These are phyloP conservation scores for Xylaria sp. DNA, from an alignment of 2,329 filamentous ascomycete genomes.

Conservation along the genomic window DNA sequence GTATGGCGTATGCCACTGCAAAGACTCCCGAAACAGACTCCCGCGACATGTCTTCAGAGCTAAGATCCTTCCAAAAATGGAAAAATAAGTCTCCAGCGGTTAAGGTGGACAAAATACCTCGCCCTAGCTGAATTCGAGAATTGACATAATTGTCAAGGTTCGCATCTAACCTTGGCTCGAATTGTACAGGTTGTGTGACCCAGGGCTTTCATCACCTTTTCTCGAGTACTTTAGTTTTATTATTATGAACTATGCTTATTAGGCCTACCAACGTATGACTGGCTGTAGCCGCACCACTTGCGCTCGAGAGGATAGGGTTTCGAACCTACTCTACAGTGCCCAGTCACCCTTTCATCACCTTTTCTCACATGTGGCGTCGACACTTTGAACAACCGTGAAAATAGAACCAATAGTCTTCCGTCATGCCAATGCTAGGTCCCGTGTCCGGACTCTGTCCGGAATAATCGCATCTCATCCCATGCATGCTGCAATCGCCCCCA, in stretches of 20 bases:
- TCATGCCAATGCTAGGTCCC: constrained; percentile 60
- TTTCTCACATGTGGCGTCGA: too few relatives aligned
- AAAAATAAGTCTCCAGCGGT: too few relatives aligned
- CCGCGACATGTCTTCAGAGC: too few relatives aligned
- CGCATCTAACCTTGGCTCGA: background rate
- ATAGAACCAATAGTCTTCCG: constrained; percentile 71
- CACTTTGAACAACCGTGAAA: too few relatives aligned
- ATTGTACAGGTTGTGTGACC: background rate
- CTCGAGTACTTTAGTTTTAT: too few relatives aligned
- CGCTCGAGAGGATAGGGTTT: background rate
- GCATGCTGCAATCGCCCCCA: background rate
- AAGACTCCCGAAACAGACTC: too few relatives aligned
- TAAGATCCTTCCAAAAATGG: too few relatives aligned
- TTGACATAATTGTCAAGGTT: background rate
- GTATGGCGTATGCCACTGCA: too few relatives aligned
- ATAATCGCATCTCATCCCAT: constrained; percentile 64
- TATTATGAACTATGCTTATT: background rate
- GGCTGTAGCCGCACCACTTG: background rate
- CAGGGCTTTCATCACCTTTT: too few relatives aligned
- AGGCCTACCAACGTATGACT: background rate
- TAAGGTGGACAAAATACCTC: too few relatives aligned
- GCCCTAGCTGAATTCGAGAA: too few relatives aligned
- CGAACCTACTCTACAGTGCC: constrained; percentile 1
- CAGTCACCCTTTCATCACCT: too few relatives aligned
- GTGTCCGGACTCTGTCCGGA: constrained; percentile 51